Base-by-base conservation (phyloP, 108 stramenopile genomes). In the Nitzschia palea region DNA sequence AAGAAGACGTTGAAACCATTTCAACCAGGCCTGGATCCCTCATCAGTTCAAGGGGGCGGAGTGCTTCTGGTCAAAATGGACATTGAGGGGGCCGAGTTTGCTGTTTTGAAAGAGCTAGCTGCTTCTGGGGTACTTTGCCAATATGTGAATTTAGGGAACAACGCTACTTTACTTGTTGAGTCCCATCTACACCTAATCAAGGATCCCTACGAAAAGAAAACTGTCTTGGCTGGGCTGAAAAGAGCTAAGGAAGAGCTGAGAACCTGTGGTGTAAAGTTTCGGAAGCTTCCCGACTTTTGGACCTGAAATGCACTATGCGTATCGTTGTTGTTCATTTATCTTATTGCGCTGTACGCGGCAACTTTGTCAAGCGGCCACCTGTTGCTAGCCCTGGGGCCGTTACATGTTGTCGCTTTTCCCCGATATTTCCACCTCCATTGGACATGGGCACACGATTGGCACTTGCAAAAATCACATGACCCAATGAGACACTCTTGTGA, bases 401-500 rank as follows among this genome's bases (percentile, higher is more conserved):
- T 10, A 18, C 23, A 26, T 20, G 14, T 22, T 73, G 68, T n/a
- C 72, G 52, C 35, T 54, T 76, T 17, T 32, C 52, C 18, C 28
- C 31, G 25, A 48, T 65, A 42, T 42, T 56, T 26, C 23, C 40
- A n/a, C 44, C 59, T 10, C 65, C 48, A 40, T 65, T 66, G 1
- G 65, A 65, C 6, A 52, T 3, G 34, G 52, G 52, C 1, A 34
- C 32, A 36, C 54, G 71, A 59, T 53, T 81, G 76, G 60, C 68
- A 63, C 40, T 77, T 64, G 10, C 40, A 51, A 90, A 90, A 8
- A 88, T 67, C n/a, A 90, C 89, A 68, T 86, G 82, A 44, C 76
- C 82, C 26, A 91, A 67, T 20, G 85, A 64, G n/a, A 91, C 73
- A 25, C 80, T 82, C 67, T 84, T 91, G 48, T 74, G 76, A 10